Percentiles rank a stretch among this genome's conserved stretches.
Conservation (phyloP, 1,284 basidiomycete species). For the Bondarzewia mesenterica region DNA sequence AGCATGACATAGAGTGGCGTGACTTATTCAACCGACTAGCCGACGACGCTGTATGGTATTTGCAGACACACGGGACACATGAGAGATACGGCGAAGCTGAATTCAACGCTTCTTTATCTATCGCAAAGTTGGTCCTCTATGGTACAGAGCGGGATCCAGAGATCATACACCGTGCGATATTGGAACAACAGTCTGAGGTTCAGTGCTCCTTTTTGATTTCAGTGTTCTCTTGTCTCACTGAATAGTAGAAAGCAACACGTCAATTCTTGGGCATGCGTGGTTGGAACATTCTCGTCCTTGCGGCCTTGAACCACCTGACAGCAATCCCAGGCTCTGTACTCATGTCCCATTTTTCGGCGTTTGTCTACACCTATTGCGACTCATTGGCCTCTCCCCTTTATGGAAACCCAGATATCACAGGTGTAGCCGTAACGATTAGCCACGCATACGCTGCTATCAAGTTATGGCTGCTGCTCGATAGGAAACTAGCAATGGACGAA, state of each 20-base stretch:
- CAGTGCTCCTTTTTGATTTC: slow-evolving; percentile 1
- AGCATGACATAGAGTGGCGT: slow-evolving; percentile 28
- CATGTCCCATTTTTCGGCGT: slow-evolving; percentile 40
- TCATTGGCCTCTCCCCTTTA: slow-evolving; percentile 23
- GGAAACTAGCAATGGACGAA: slow-evolving; percentile 7
- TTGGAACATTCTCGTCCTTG: slow-evolving; percentile 57
- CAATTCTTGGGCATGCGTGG: slow-evolving; percentile 35
- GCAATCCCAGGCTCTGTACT: slow-evolving; percentile 33
- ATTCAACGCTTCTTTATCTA: slow-evolving; percentile 40
- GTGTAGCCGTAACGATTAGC: slow-evolving; percentile 45
- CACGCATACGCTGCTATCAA: slow-evolving; percentile 61
- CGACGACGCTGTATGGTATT: slow-evolving; percentile 41
- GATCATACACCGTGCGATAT: slow-evolving; percentile 24
- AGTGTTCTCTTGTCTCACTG: neutral
- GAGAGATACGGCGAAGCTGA: slow-evolving; percentile 41
- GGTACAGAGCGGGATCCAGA: slow-evolving; percentile 31
- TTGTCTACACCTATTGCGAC: slow-evolving; percentile 37
- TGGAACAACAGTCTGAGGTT: slow-evolving; percentile 23
- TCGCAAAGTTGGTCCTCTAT: slow-evolving; percentile 44
- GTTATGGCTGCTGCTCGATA: slow-evolving; percentile 53
- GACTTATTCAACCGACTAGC: slow-evolving; percentile 29
- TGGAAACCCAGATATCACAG: neutral
- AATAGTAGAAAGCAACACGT: slow-evolving; percentile 29
- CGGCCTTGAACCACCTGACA: slow-evolving; percentile 37
- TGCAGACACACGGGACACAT: slow-evolving; percentile 38